Evolutionary conservation across 192 early-diverging fungal genomes (phyloP), one percentile per base, ranked within the genome.

Genomic region (Kappamyces sp.): DNA sequence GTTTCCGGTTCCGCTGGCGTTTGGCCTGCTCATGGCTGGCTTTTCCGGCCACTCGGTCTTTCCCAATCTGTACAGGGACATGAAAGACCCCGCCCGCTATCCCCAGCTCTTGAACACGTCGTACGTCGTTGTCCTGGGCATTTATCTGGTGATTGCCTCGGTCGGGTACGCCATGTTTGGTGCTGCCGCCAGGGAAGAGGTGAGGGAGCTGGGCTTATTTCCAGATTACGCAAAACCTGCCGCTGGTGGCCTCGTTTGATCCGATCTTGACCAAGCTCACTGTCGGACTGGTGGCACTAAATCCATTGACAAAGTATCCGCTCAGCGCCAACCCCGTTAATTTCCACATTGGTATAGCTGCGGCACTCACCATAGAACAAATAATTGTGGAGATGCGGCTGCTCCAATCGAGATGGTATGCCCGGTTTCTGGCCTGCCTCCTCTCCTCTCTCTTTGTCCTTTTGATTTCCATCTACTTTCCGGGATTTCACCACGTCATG

Each of bases 161-260:
- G 57, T 67, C 43, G 87, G 87, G 10, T 88, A 88, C 64, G 5
- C 68, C 7, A 88, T 87, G 86, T 88, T 88, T 82, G 87, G 87
- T 1, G 58, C 68, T 37, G 68, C 57, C 2, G 80, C 71, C 6
- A 65, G 76, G 59, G 74, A 75, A 51, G 83, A 85, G 75, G 77
- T 83, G 70, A 62, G 38, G 41, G 40, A 55, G 35, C 40, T 48
- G 40, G 40, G 46, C 8, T 41, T 13, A 57, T 42, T 31, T 63
- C 23, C 66, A 85, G 79, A 80, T 88, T 50, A 87, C 84, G 1
- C 75, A 82, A 72, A 87, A 86, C 61, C 66, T 89, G 9, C 74
- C 86, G n/a, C 31, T 34, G 15, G 74, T 83, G 32, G 71, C 80
- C 3, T 70, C 69, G 2, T 87, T 75, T 59, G 72, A 74, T 34